Percentiles rank a stretch among this genome's conserved stretches.
Evolutionary conservation across 108 stramenopile species (phyloP).

Genomic region (Discostella stelligeroides): DNA sequence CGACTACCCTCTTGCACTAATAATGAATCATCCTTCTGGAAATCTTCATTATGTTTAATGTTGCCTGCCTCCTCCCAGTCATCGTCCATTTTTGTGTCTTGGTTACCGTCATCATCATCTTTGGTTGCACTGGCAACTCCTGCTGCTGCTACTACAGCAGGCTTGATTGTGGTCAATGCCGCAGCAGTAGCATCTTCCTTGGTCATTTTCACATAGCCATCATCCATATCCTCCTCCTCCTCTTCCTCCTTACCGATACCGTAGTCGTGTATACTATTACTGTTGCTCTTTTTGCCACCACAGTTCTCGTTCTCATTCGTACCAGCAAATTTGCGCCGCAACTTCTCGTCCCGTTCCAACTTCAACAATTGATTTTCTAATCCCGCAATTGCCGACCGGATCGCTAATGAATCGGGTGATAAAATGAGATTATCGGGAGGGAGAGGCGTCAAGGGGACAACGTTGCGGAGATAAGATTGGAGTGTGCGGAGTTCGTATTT

Average conservation of each 20-base stretch:
- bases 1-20: neutral
- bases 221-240: constrained; percentile 26
- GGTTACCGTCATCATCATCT: constrained; percentile 27
- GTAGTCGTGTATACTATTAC: neutral
- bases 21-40: neutral
- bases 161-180: neutral
- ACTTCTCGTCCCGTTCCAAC: constrained; percentile 65
- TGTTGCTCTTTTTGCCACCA: neutral
- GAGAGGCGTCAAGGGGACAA: constrained; percentile 25
- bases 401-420: constrained; percentile 47
- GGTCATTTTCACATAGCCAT: constrained; percentile 43
- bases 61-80: constrained; percentile 44
- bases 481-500: constrained; percentile 44
- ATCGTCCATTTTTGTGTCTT: constrained; percentile 28
- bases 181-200: constrained; percentile 28
- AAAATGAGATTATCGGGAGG: constrained; percentile 27
- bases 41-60: too few relatives aligned
- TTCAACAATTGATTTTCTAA: constrained; percentile 64
- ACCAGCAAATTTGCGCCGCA: constrained; percentile 54
- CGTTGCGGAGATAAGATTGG: constrained; percentile 30
- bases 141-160: neutral
- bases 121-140: neutral
- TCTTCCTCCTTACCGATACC: constrained; percentile 4
- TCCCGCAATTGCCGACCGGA: constrained; percentile 64
- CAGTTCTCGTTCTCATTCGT: neutral